Evolutionary conservation across 2,329 filamentous ascomycete genomes (phyloP).

Genomic region (Nigrospora sphaerica): DNA sequence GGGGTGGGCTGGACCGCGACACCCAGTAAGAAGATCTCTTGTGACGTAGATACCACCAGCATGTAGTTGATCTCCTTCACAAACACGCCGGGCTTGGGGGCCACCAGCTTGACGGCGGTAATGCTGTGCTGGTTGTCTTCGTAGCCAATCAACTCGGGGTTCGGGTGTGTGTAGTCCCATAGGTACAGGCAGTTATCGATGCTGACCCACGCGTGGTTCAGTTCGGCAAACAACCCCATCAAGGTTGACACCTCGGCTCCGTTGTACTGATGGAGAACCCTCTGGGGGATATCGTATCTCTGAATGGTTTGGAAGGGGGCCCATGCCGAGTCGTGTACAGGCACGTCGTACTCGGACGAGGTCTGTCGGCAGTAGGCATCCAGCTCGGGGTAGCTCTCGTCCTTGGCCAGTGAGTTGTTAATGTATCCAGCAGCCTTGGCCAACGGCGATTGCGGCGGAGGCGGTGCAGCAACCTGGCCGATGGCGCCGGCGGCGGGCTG

Average conservation of each 20-base stretch:
- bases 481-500: slow-evolving; percentile 15
- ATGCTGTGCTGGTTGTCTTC: slow-evolving; percentile 87
- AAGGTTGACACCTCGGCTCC: slow-evolving; percentile 77
- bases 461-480: slow-evolving; percentile 21
- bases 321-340: slow-evolving; percentile 62
- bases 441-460: slow-evolving; percentile 43
- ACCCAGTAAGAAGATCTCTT: slow-evolving; percentile 81
- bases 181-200: slow-evolving; percentile 95
- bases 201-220: slow-evolving; percentile 91
- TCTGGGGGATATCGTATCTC: slow-evolving; percentile 84
- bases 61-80: slow-evolving; percentile 79
- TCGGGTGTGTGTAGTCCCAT: slow-evolving; percentile 95
- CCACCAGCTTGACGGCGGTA: slow-evolving; percentile 80
- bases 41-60: slow-evolving; percentile 78
- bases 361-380: slow-evolving; percentile 83
- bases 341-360: slow-evolving; percentile 86
- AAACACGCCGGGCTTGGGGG: slow-evolving; percentile 82
- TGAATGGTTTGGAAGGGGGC: slow-evolving; percentile 83
- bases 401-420: slow-evolving; percentile 68
- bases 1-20: slow-evolving; percentile 62
- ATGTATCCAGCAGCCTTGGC: slow-evolving; percentile 77
- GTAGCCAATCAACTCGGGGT: slow-evolving; percentile 84
- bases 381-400: slow-evolving; percentile 79
- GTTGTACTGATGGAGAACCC: slow-evolving; percentile 90
- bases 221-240: slow-evolving; percentile 91